phyloP scores from a whole-genome alignment of 768 basidiomycete species.

The Hortiboletus campestris region DNA sequence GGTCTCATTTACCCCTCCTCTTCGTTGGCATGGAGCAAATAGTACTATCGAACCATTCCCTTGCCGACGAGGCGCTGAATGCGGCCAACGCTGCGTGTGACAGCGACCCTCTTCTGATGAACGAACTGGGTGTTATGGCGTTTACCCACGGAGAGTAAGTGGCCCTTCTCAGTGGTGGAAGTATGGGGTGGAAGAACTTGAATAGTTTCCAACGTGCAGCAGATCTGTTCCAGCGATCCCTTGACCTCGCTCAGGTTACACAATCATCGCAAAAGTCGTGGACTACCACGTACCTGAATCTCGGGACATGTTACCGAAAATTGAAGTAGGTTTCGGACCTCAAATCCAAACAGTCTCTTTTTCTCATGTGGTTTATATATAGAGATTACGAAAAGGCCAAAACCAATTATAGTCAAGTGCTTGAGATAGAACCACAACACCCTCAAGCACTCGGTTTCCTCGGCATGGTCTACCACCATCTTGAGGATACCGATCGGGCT shows the following conservation, averaged over 20 bases:
- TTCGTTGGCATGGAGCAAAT: conserved; percentile 99
- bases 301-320: conserved; percentile 87
- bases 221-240: conserved; percentile 66
- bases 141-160: conserved; percentile 82
- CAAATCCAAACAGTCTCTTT: not conserved
- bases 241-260: conserved; percentile 80
- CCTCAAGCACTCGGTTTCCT: conserved; percentile 81
- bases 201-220: conserved; percentile 72
- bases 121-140: conserved; percentile 92
- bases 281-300: conserved; percentile 88
- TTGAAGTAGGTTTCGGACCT: conserved; percentile 51
- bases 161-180: not conserved
- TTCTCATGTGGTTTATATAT: conserved; percentile 14
- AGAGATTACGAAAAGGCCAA: conserved; percentile 66
- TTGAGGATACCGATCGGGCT: conserved; percentile 70
- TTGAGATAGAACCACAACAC: conserved; percentile 85
- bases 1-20: conserved; percentile 92
- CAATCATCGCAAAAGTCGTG: conserved; percentile 84
- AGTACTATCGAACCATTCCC: conserved; percentile 71
- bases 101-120: conserved; percentile 84
- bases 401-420: conserved; percentile 69
- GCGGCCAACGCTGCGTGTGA: conserved; percentile 81
- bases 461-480: conserved; percentile 83
- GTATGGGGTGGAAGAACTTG: conserved; percentile 27
- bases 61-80: conserved; percentile 86